Evolutionary conservation across 352 stramenopile species (phyloP), one percentile per base, ranked within the genome.

Genomic region (Phytophthora sp.): DNA sequence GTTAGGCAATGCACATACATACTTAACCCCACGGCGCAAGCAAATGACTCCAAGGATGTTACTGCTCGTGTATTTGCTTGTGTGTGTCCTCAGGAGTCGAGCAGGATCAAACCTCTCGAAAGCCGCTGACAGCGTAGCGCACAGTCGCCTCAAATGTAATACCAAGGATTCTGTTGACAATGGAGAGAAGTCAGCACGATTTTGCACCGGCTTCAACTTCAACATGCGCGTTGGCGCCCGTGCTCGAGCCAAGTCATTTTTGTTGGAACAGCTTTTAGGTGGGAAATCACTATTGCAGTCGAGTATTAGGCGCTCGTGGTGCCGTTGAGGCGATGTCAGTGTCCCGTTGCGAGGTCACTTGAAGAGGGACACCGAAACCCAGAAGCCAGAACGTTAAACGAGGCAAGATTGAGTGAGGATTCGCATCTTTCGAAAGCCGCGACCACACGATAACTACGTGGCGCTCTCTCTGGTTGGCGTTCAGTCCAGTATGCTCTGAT

Each of bases 131-230:
- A n/a, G n/a, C n/a, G n/a, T n/a, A n/a, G n/a, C n/a, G n/a, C n/a
- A n/a, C n/a, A n/a, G n/a, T n/a, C n/a, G n/a, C n/a, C n/a, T n/a
- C n/a, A n/a, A n/a, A n/a, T n/a, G n/a, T n/a, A n/a, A n/a, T n/a
- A n/a, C n/a, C n/a, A n/a, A n/a, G n/a, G 42, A 39, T 63, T 57
- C 51, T 58, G 35, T 63, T 63, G 61, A 69, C 53, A 42, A 21
- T 56, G 24, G 12, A 13, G 24, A 56, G 30, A n/a, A 60, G 52
- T 50, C 41, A 45, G 52, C 18, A 12, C 9, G 16, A 20, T 5
- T 13, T 13, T 16, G 35, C 38, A 35, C 61, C n/a, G 61, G 53
- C 61, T 64, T 53, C 53, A 69, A 47, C 61, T 69, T 69, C 61
- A 69, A 69, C 53, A 64, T 64, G 61, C 33, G 27, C 39, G 41